Percentiles rank a stretch among this genome's conserved stretches.
Evolutionary conservation across 306 rosid genomes (phyloP).

Genomic region (Canavalia ensiformis): DNA sequence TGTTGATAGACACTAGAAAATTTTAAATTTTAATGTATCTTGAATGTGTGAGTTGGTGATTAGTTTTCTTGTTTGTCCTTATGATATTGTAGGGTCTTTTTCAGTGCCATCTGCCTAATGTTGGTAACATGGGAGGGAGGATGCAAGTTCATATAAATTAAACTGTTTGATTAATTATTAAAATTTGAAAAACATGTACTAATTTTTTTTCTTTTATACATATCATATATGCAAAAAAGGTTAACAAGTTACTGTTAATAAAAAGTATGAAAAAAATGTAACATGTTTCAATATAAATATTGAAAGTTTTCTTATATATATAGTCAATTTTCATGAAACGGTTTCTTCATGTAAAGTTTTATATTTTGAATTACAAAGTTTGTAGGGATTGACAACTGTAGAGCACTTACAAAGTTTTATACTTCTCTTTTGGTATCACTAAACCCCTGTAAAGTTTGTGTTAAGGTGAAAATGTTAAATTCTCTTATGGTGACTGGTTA

Average conservation of each 20-base stretch:
- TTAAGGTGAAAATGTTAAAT: neutral
- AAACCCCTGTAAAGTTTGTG: neutral
- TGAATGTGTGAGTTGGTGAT: constrained; percentile 37
- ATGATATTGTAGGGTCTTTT: constrained; percentile 16
- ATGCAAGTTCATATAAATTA: constrained; percentile 12
- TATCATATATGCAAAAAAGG: neutral
- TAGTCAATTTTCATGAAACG: neutral
- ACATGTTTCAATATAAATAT: neutral
- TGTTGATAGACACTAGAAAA: constrained; percentile 15
- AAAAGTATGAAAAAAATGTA: constrained; percentile 2
- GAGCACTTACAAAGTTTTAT: neutral
- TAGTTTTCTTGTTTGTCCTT: constrained; percentile 3
- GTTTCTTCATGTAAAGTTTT: neutral
- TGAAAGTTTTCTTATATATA: constrained; percentile 5
- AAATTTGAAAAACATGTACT: neutral
- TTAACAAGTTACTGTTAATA: neutral
- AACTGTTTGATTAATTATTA: constrained; percentile 9
- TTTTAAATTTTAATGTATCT: constrained; percentile 23
- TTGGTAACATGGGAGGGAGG: constrained; percentile 12
- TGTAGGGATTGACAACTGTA: neutral
- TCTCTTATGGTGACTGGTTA: constrained; percentile 26
- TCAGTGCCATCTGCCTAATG: constrained; percentile 8
- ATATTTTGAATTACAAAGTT: neutral
- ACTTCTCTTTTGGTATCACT: neutral
- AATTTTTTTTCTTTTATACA: no score